A percentile compares a stretch with the other conserved stretches of the same genome.
Evolutionary conservation across 2,329 filamentous ascomycete genomes (phyloP).

Genomic region (Neofusicoccum cordaticola): DNA sequence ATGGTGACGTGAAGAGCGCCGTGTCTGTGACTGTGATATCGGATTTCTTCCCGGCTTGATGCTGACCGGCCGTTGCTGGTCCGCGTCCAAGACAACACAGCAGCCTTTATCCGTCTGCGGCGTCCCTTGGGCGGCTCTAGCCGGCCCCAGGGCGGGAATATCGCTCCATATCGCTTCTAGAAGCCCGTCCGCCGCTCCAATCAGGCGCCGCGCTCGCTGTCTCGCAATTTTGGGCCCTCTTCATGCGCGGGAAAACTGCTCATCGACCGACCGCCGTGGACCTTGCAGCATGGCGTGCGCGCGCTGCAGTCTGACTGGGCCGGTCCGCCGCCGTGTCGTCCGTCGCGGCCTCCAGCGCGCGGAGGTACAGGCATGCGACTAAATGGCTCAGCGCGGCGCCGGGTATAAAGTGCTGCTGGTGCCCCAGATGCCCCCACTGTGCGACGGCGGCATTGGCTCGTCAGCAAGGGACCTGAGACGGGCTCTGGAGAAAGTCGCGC

Average conservation of each 20-base stretch:
- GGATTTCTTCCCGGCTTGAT: conserved; percentile 9
- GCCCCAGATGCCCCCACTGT: conserved; percentile 3
- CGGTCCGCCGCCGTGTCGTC: background rate
- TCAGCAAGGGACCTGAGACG: background rate
- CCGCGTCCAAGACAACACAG: conserved; percentile 2
- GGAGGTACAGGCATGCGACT: background rate
- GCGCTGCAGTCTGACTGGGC: background rate
- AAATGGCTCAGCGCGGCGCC: conserved; percentile 5
- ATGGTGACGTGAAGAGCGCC: background rate
- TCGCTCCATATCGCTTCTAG: conserved; percentile 8
- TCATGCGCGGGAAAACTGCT: conserved; percentile 9
- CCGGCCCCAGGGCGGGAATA: background rate
- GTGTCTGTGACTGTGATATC: conserved; percentile 10
- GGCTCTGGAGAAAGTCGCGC: background rate
- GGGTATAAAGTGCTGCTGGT: conserved; percentile 8
- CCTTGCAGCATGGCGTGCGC: conserved; percentile 10
- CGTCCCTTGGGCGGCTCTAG: background rate
- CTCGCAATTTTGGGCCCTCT: conserved; percentile 13
- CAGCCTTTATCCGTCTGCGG: background rate
- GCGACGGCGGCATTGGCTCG: background rate
- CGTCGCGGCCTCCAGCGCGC: background rate
- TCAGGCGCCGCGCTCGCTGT: background rate
- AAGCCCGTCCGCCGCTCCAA: background rate
- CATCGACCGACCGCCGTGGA: background rate
- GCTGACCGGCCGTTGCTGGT: conserved; percentile 12